Evolutionary conservation across 2,329 filamentous ascomycete species (phyloP).

Genomic region (Incumbomyces delicatus): DNA sequence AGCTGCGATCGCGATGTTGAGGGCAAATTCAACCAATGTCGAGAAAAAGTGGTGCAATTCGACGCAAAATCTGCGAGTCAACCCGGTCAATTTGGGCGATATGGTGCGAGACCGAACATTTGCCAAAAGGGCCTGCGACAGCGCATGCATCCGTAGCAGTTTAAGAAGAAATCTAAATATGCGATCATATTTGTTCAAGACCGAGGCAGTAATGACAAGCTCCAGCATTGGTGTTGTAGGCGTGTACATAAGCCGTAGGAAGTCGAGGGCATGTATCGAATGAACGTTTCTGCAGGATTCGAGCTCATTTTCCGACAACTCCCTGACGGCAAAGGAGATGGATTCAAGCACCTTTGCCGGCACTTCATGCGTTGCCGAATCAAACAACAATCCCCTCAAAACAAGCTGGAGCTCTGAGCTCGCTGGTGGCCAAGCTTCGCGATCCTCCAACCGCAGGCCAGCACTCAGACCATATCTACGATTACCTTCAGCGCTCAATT

Average conservation of each 20-base stretch:
- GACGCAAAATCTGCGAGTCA: slow-evolving; percentile 54
- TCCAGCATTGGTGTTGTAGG: slow-evolving; percentile 57
- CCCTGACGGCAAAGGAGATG: slow-evolving; percentile 64
- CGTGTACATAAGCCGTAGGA: slow-evolving; percentile 77
- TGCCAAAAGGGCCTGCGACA: slow-evolving; percentile 36
- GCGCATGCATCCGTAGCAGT: slow-evolving; percentile 67
- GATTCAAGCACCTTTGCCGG: slow-evolving; percentile 11
- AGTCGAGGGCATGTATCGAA: slow-evolving; percentile 82
- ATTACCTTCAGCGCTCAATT: slow-evolving; percentile 67
- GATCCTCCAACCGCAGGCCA: slow-evolving; percentile 71
- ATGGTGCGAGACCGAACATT: slow-evolving; percentile 7
- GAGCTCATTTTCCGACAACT: slow-evolving; percentile 68
- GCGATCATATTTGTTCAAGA: slow-evolving; percentile 70
- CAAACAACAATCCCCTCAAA: slow-evolving; percentile 72
- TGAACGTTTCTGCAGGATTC: slow-evolving; percentile 73
- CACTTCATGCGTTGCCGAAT: slow-evolving; percentile 49
- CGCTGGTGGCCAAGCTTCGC: slow-evolving; percentile 83
- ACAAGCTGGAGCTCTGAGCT: slow-evolving; percentile 86
- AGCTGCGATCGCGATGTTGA: slow-evolving; percentile 63
- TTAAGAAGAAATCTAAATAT: slow-evolving; percentile 74
- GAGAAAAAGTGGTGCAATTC: slow-evolving; percentile 74
- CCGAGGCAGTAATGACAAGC: slow-evolving; percentile 59
- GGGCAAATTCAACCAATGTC: slow-evolving; percentile 64
- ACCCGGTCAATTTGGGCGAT: slow-evolving; percentile 19
- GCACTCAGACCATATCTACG: slow-evolving; percentile 61